phyloP scores from a whole-genome alignment of 2,329 filamentous ascomycete genomes.

The Colletotrichum liaoningense region DNA sequence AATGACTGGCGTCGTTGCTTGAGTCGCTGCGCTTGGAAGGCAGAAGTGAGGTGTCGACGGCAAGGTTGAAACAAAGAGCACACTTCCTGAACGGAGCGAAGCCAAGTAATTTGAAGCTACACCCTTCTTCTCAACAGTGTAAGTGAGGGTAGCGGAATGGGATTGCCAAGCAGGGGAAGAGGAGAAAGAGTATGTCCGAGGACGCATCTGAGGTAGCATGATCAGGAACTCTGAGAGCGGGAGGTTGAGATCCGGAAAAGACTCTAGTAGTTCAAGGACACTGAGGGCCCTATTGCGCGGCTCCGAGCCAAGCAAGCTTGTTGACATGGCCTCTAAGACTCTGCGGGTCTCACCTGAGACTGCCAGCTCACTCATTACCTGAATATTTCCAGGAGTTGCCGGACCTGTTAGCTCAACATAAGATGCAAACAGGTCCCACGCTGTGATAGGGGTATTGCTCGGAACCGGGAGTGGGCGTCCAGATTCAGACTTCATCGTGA shows the following conservation, averaged over 20 bases:
- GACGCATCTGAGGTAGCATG: constrained; percentile 80
- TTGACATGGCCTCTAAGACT: constrained; percentile 38
- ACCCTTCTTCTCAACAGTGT: constrained; percentile 39
- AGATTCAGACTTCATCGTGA: no score
- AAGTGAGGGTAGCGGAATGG: no score
- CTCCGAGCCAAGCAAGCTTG: constrained; percentile 55
- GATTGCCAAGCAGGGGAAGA: constrained; percentile 44
- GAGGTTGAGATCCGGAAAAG: constrained; percentile 64
- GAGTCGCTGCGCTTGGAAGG: constrained; percentile 53
- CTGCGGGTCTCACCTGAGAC: no score
- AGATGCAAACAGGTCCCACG: no score
- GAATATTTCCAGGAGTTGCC: no score
- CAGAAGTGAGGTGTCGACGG: constrained; percentile 53
- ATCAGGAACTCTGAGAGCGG: constrained; percentile 75
- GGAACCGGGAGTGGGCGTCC: no score
- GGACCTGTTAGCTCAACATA: no score
- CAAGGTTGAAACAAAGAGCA: constrained; percentile 51
- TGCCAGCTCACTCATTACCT: no score
- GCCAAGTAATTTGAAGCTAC: constrained; percentile 36
- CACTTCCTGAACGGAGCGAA: no score
- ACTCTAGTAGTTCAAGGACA: constrained; percentile 76
- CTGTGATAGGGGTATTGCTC: no score
- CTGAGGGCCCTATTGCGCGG: constrained; percentile 67
- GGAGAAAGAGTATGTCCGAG: constrained; percentile 66
- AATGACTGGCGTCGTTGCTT: constrained; percentile 60